These are phyloP conservation scores for Penicillium sp. DNA, from an alignment of 2,329 filamentous ascomycete genomes.

Conservation along the genomic window DNA sequence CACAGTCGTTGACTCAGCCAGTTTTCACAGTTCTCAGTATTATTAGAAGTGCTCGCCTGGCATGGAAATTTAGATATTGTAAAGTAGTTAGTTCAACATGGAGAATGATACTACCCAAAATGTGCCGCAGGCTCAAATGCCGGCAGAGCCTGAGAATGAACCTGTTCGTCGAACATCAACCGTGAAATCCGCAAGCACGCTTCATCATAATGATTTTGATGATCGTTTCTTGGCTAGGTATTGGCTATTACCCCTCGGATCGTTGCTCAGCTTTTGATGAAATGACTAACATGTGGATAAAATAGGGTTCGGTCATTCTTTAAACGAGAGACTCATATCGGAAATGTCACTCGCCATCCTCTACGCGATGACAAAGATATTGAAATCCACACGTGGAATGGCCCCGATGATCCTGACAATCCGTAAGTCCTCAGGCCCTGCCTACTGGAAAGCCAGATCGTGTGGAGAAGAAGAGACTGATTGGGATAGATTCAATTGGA, in stretches of 20 bases:
- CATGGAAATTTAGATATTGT: too few species aligned
- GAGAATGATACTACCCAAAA: not conserved
- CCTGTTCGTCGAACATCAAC: conserved; percentile 21
- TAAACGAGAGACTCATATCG: conserved; percentile 31
- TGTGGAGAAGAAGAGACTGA: not conserved
- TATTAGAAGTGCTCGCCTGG: too few species aligned
- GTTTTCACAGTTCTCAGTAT: not conserved
- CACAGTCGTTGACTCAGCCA: conserved; percentile 20
- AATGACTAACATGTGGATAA: not conserved
- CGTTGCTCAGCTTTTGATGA: not conserved
- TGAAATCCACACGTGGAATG: conserved; percentile 38
- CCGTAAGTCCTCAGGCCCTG: conserved; percentile 23
- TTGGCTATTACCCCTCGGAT: not conserved
- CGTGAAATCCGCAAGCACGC: conserved; percentile 19
- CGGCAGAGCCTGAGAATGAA: not conserved
- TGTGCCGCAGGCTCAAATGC: conserved; percentile 6
- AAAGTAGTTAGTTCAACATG: not conserved
- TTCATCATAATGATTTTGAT: conserved; percentile 32
- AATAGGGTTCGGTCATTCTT: conserved; percentile 31
- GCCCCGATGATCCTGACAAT: conserved; percentile 36
- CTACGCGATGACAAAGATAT: conserved; percentile 27
- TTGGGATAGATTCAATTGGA: conserved; percentile 39
- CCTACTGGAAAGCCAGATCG: too few species aligned
- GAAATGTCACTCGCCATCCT: conserved; percentile 29
- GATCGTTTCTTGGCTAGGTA: conserved; percentile 32